Base-by-base conservation (phyloP, 78 protist species). In the Chrysochromulina tobinii region DNA sequence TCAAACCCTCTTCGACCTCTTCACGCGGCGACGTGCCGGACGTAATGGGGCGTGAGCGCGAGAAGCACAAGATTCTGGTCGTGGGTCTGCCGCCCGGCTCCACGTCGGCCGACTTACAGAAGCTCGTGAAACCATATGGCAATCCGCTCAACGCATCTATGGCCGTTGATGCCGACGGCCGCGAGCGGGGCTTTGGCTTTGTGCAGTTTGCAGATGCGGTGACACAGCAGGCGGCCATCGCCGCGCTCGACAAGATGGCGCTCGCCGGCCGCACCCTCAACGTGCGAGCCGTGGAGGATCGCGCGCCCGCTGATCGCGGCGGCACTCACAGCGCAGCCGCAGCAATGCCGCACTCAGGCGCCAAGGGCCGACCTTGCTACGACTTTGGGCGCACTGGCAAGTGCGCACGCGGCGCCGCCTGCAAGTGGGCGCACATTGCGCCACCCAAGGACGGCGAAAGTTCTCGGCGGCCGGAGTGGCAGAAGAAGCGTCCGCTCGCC, bases 391-490 rank as follows among this genome's bases (percentile, higher is more conserved):
- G 64, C 64, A 59, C 38, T 38, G 79, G 79, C 79, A 69, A 69
- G 57, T 75, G 83, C 57, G 1, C 83, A 18, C 54, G 57, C 25
- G 83, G 83, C 57, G 57, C 83, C 18, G 51, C 83, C 25, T 75
- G 83, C 83, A 75, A 75, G 23, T 75, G 83, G 83, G 83, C 83
- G n/a, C 83, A 75, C 57, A n/a, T 75, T 57, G 21, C 8, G 83
- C 57, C 58, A 1, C 27, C 51, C 15, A 14, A 38, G 12, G 51
- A 11, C 12, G 51, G 58, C 12, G 83, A 23, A 1, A 2, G 58
- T 17, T 75, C 83, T 2, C 83, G 83, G 25, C 83, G 83, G 12
- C 83, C 83, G 27, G 83, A 75, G 23, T 75, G 83, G 83, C 83
- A 75, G 83, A 75, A 75, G 83, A 75, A 3, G 58, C 51, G 83